phyloP scores from a whole-genome alignment of 1,284 basidiomycete species.

The Trichosporon asahii region DNA sequence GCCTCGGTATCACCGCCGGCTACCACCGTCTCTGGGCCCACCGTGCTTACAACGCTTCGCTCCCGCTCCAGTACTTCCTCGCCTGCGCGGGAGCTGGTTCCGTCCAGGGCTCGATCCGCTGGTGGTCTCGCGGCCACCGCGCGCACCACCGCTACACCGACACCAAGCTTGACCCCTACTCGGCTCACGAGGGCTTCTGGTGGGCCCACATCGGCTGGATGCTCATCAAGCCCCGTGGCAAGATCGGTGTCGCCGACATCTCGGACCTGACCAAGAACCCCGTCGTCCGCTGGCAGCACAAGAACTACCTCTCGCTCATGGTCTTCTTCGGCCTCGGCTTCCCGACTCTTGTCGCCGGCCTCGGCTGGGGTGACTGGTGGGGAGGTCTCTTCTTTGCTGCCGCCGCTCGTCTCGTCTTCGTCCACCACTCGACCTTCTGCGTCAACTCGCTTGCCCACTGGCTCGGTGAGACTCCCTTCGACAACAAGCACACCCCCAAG shows the following conservation, averaged over 20 bases:
- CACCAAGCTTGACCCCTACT: slow-evolving; percentile 91
- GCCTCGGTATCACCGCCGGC: slow-evolving; percentile 66
- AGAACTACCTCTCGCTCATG: slow-evolving; percentile 67
- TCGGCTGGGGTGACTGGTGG: slow-evolving; percentile 76
- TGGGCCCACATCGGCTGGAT: slow-evolving; percentile 89
- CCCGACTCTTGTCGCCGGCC: slow-evolving; percentile 71
- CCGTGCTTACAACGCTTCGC: slow-evolving; percentile 81
- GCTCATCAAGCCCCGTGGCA: slow-evolving; percentile 80
- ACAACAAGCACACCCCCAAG: slow-evolving; percentile 90
- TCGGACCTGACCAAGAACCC: slow-evolving; percentile 74
- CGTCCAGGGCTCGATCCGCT: slow-evolving; percentile 84
- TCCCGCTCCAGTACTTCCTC: slow-evolving; percentile 71
- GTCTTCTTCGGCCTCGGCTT: slow-evolving; percentile 69
- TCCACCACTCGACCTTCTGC: slow-evolving; percentile 93
- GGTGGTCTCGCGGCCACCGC: slow-evolving; percentile 93
- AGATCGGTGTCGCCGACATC: slow-evolving; percentile 82
- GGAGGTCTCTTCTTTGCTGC: slow-evolving; percentile 87
- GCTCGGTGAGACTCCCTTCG: slow-evolving; percentile 86
- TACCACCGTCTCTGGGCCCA: slow-evolving; percentile 94
- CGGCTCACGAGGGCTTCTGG: slow-evolving; percentile 73
- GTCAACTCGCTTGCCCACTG: slow-evolving; percentile 94
- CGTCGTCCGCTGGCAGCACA: slow-evolving; percentile 83
- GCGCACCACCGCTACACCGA: slow-evolving; percentile 94
- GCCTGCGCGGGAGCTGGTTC: slow-evolving; percentile 78
- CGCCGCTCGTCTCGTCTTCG: slow-evolving; percentile 73